Conservation (phyloP, 1,284 basidiomycete genomes). For the Trichosporon faecale region DNA sequence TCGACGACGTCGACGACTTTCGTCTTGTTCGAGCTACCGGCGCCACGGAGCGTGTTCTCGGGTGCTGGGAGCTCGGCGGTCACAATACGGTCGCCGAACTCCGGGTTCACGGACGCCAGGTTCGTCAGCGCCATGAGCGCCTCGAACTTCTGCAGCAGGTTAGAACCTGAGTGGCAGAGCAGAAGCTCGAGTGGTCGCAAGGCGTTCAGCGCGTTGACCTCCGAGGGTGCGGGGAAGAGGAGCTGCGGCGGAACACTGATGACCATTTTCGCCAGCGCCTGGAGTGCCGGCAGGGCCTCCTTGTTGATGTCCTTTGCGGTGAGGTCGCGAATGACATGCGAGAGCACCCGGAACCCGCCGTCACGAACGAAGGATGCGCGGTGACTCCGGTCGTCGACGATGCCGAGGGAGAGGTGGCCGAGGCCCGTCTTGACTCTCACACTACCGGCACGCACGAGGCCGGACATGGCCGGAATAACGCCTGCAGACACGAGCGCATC, state of each 20-base stretch:
- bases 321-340: slow-evolving; percentile 57
- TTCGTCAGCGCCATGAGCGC: slow-evolving; percentile 94
- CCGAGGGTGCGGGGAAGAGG: slow-evolving; percentile 69
- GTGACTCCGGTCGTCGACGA: slow-evolving; percentile 72
- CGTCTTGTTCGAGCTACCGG: slow-evolving; percentile 50
- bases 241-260: slow-evolving; percentile 87
- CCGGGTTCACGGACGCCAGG: slow-evolving; percentile 71
- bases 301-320: slow-evolving; percentile 13
- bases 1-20: slow-evolving; percentile 56
- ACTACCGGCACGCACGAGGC: slow-evolving; percentile 57
- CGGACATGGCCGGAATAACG: slow-evolving; percentile 62
- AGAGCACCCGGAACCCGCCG: slow-evolving; percentile 74
- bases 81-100: slow-evolving; percentile 62
- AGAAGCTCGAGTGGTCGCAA: slow-evolving; percentile 72
- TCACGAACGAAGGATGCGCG: slow-evolving; percentile 76
- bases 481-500: slow-evolving; percentile 57
- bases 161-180: slow-evolving; percentile 65
- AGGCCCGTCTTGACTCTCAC: slow-evolving; percentile 50
- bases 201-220: slow-evolving; percentile 71
- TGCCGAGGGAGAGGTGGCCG: slow-evolving; percentile 62
- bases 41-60: slow-evolving; percentile 25
- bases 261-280: slow-evolving; percentile 86
- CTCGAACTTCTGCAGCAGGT: slow-evolving; percentile 82
- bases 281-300: slow-evolving; percentile 67
- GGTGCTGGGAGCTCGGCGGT: slow-evolving; percentile 21